Conservation (phyloP, 2,329 filamentous ascomycete genomes). For the Nannizziopsis arthrosporioides region DNA sequence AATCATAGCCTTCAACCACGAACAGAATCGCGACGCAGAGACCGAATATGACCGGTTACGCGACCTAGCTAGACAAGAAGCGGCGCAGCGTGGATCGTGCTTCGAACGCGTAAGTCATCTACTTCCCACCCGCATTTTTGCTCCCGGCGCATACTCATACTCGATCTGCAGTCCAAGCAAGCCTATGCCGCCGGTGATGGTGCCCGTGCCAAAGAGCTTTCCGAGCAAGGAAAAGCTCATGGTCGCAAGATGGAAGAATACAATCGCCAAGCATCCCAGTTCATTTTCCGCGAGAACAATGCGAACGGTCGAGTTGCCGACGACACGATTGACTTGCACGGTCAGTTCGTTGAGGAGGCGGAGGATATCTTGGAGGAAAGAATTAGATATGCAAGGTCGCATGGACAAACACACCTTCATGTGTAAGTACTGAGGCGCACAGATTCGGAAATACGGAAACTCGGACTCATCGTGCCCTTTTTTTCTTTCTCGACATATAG, state of each 20-base stretch:
- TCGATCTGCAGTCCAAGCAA: constrained; percentile 49
- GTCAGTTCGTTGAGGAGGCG: constrained; percentile 88
- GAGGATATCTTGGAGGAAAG: constrained; percentile 79
- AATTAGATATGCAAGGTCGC: constrained; percentile 62
- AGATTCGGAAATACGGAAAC: not conserved
- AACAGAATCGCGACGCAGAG: constrained; percentile 56
- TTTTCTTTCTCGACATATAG: constrained; percentile 22
- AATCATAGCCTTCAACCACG: constrained; percentile 60
- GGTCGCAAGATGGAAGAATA: constrained; percentile 74
- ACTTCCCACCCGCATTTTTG: not conserved
- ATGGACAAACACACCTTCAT: constrained; percentile 72
- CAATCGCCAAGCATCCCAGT: constrained; percentile 84
- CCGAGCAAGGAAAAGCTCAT: constrained; percentile 74
- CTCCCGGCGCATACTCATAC: not conserved
- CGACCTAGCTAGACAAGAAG: constrained; percentile 69
- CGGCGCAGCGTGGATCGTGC: constrained; percentile 62
- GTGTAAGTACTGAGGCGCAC: constrained; percentile 41
- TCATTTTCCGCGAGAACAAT: constrained; percentile 94
- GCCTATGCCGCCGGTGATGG: constrained; percentile 79
- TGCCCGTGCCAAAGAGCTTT: constrained; percentile 68
- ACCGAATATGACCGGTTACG: constrained; percentile 86
- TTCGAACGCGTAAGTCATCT: constrained; percentile 52
- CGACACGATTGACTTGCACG: constrained; percentile 89
- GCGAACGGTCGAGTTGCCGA: constrained; percentile 57
- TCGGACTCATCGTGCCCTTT: not conserved